Evolutionary conservation across 768 basidiomycete species (phyloP).

Genomic region (Mycena sanguinolenta): DNA sequence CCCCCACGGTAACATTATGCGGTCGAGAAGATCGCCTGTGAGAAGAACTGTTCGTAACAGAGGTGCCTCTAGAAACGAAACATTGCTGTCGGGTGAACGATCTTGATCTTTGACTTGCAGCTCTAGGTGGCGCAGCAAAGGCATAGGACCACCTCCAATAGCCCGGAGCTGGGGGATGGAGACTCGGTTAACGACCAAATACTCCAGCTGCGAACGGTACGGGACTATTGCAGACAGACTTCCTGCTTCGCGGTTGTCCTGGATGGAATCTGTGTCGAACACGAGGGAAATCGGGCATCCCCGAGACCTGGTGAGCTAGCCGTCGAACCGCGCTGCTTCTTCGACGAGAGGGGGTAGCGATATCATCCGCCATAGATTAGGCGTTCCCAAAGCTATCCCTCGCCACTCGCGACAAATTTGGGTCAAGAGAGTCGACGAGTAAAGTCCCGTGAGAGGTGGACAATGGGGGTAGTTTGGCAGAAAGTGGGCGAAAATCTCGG

Average conservation of each 20-base stretch:
- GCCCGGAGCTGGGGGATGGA: neutral
- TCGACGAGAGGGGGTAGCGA: neutral
- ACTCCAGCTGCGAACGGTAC: neutral
- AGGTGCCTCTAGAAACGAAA: neutral
- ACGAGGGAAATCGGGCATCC: neutral
- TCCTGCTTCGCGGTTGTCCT: too few species aligned
- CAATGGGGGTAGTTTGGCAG: neutral
- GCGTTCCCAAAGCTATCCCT: neutral
- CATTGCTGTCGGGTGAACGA: too few species aligned
- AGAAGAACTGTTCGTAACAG: neutral
- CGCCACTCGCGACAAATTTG: conserved; percentile 1
- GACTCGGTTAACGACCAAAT: neutral
- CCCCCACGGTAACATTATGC: neutral
- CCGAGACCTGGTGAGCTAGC: neutral
- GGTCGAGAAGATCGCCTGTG: too few species aligned
- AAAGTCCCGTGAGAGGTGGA: neutral
- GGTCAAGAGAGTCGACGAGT: neutral
- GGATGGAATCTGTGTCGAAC: too few species aligned
- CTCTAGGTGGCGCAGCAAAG: neutral
- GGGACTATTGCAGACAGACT: neutral
- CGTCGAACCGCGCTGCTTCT: neutral
- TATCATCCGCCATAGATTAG: neutral
- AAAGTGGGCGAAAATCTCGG: neutral
- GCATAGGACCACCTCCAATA: neutral
- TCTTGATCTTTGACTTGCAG: neutral